phyloP scores from a whole-genome alignment of 2,329 filamentous ascomycete genomes.

The Didymella pomorum region DNA sequence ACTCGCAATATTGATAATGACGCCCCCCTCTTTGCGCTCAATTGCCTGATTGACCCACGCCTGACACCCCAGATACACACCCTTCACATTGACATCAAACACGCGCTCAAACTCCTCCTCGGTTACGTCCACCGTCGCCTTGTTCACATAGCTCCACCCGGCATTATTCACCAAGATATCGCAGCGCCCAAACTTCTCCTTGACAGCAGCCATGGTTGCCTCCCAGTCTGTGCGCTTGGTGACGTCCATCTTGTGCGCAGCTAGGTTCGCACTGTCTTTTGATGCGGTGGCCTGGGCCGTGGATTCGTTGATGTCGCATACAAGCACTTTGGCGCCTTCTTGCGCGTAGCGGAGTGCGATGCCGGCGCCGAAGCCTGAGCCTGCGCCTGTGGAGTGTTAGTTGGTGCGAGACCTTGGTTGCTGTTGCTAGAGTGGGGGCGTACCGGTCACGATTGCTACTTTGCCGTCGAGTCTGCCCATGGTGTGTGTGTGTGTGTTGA shows the following conservation, averaged over 20 bases:
- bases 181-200: slow-evolving; percentile 62
- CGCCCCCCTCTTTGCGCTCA: slow-evolving; percentile 63
- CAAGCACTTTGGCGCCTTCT: slow-evolving; percentile 68
- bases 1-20: slow-evolving; percentile 71
- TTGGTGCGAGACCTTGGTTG: background rate
- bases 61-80: slow-evolving; percentile 67
- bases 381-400: slow-evolving; percentile 56
- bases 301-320: slow-evolving; percentile 67
- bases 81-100: slow-evolving; percentile 74
- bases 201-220: slow-evolving; percentile 60
- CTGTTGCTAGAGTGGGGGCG: slow-evolving; percentile 15
- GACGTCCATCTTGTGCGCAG: slow-evolving; percentile 58
- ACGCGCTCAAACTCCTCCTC: slow-evolving; percentile 72
- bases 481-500: slow-evolving; percentile 10
- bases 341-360: slow-evolving; percentile 66
- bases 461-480: slow-evolving; percentile 60
- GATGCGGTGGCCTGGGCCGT: slow-evolving; percentile 60
- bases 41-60: slow-evolving; percentile 69
- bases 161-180: slow-evolving; percentile 70
- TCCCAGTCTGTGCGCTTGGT: slow-evolving; percentile 63
- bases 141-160: slow-evolving; percentile 62
- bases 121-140: slow-evolving; percentile 68
- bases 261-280: slow-evolving; percentile 48
- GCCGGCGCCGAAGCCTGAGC: slow-evolving; percentile 69
- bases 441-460: slow-evolving; percentile 65